phyloP scores from a whole-genome alignment of 257 asterid genomes.

The Nicotiana sylvestris region DNA sequence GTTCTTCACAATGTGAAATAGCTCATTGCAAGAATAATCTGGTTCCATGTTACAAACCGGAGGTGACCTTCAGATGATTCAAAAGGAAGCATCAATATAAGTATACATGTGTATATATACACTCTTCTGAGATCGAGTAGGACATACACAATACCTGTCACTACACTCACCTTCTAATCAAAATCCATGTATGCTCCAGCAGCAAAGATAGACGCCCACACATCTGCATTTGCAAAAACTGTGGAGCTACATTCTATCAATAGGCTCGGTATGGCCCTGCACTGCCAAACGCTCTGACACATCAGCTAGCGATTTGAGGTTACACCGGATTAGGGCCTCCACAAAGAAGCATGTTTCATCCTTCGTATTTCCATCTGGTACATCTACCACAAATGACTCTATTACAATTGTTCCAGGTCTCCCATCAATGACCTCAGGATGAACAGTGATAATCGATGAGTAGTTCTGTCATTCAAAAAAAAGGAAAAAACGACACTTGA shows the following conservation, averaged over 20 bases:
- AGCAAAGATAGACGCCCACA: neutral
- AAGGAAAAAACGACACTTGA: neutral
- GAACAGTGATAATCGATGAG: slow-evolving; percentile 13
- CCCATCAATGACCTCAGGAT: slow-evolving; percentile 17
- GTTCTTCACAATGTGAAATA: slow-evolving; percentile 9
- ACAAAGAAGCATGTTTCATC: slow-evolving; percentile 23
- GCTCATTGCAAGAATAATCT: neutral
- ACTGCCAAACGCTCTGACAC: slow-evolving; percentile 20
- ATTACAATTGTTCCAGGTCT: slow-evolving; percentile 21
- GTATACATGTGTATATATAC: neutral
- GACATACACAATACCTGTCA: neutral
- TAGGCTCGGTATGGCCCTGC: slow-evolving; percentile 21
- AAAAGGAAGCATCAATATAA: neutral
- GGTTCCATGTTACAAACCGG: neutral
- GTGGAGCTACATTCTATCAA: slow-evolving; percentile 12
- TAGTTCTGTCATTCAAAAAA: slow-evolving; percentile 18
- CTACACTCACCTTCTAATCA: neutral
- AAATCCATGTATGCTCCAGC: slow-evolving; percentile 14
- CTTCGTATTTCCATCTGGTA: slow-evolving; percentile 17
- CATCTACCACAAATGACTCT: slow-evolving; percentile 19
- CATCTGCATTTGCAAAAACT: neutral
- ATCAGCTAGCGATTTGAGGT: slow-evolving; percentile 18
- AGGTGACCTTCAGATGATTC: slow-evolving; percentile 8
- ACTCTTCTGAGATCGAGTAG: neutral
- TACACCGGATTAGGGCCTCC: slow-evolving; percentile 20